phyloP scores from a whole-genome alignment of 306 rosid genomes.

The Datisca glomerata region DNA sequence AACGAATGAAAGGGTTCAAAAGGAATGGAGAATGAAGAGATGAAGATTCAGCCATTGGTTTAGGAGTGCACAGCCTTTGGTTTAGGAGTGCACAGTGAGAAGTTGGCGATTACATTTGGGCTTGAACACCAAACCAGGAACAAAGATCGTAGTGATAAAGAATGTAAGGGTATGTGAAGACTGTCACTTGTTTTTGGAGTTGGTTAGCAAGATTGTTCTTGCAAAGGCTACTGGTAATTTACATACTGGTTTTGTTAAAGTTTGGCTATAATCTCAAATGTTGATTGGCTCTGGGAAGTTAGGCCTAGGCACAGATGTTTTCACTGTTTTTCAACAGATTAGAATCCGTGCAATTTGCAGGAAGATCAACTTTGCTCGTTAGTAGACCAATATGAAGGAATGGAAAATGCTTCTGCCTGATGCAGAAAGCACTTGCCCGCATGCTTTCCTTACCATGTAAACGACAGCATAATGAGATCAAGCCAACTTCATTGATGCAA shows the following conservation, averaged over 20 bases:
- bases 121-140: conserved; percentile 42
- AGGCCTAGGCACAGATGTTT: too few species aligned
- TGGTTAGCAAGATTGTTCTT: conserved; percentile 71
- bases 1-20: conserved; percentile 11
- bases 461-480: conserved; percentile 80
- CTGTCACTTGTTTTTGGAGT: conserved; percentile 67
- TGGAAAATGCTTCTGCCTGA: too few species aligned
- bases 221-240: conserved; percentile 36
- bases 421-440: too few species aligned
- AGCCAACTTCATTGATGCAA: conserved; percentile 55
- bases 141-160: conserved; percentile 60
- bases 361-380: too few species aligned
- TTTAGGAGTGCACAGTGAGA: conserved; percentile 80
- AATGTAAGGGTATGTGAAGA: conserved; percentile 77
- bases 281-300: too few species aligned
- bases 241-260: neutral
- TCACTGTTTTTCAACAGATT: too few species aligned
- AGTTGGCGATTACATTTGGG: conserved; percentile 57
- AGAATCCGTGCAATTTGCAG: too few species aligned
- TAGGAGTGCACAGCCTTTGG: too few species aligned
- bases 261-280: too few species aligned
- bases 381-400: too few species aligned
- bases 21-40: conserved; percentile 22
- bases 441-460: conserved; percentile 44
- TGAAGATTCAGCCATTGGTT: conserved; percentile 28